Evolutionary conservation across 805 yeast species (phyloP).

Genomic region (Yarrowia sp.): DNA sequence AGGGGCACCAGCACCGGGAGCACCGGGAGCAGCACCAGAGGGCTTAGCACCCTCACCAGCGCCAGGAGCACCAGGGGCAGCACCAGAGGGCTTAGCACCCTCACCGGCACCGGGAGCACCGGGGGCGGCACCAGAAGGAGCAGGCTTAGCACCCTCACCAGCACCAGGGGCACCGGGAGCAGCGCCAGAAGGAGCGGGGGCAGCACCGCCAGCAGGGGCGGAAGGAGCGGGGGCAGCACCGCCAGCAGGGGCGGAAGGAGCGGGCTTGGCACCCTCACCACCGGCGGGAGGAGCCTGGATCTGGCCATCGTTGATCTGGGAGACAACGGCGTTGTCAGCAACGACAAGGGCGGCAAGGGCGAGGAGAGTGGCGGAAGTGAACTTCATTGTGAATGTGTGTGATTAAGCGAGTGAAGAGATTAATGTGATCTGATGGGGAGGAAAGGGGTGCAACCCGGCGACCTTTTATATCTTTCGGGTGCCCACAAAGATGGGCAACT

Average conservation of each 20-base stretch:
- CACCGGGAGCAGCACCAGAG: neutral
- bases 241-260: neutral
- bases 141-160: neutral
- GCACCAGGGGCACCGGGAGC: neutral
- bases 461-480: conserved; percentile 3
- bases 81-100: neutral
- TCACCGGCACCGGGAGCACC: conserved; percentile 1
- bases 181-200: neutral
- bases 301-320: conserved; percentile 18
- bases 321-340: conserved; percentile 15
- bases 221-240: neutral
- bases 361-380: conserved; percentile 13
- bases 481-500: neutral
- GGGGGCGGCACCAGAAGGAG: neutral
- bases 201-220: neutral
- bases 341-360: conserved; percentile 21
- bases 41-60: conserved; percentile 3
- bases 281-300: conserved; percentile 22
- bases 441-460: neutral
- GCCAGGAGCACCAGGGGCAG: neutral
- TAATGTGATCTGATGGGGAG: neutral
- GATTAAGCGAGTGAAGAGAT: conserved; percentile 24
- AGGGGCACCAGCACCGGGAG: neutral
- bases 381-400: conserved; percentile 18
- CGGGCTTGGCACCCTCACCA: conserved; percentile 20